phyloP scores from a whole-genome alignment of 2,329 filamentous ascomycete species.

The Zasmidium citrigriseum region DNA sequence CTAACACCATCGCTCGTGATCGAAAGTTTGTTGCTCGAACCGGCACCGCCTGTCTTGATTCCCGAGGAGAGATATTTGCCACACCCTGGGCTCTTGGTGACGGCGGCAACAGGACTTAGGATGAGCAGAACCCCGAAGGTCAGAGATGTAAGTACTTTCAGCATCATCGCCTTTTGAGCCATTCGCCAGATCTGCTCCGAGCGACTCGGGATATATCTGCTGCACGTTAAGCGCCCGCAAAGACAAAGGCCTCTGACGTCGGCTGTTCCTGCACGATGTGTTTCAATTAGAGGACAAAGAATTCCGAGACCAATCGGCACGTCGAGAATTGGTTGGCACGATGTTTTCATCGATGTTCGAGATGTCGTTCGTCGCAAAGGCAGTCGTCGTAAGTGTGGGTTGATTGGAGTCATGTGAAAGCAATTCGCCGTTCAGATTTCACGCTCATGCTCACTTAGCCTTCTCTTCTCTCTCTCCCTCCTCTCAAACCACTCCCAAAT shows the following conservation, averaged over 20 bases:
- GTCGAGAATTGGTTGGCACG: no score
- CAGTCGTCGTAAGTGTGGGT: not conserved
- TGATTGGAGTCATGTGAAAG: not conserved
- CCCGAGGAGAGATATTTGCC: slow-evolving; percentile 17
- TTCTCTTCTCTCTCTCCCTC: slow-evolving; percentile 6
- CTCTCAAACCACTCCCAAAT: not conserved
- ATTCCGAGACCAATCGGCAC: not conserved
- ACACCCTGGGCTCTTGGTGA: slow-evolving; percentile 19
- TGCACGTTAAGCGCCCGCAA: not conserved
- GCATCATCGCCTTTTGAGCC: not conserved
- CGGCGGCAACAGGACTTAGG: not conserved
- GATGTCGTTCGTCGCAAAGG: not conserved
- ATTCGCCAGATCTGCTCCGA: not conserved
- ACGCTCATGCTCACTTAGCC: not conserved
- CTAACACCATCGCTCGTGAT: slow-evolving; percentile 19
- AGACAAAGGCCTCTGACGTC: not conserved
- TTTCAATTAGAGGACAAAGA: not conserved
- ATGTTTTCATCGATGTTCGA: not conserved
- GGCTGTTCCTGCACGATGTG: not conserved
- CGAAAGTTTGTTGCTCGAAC: slow-evolving; percentile 19
- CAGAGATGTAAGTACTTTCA: not conserved
- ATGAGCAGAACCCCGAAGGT: not conserved
- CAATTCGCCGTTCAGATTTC: not conserved
- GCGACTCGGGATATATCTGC: not conserved
- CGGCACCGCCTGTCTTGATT: slow-evolving; percentile 19